Conservation (phyloP, 169 alveolate genomes). For the Cystoisospora suis region DNA sequence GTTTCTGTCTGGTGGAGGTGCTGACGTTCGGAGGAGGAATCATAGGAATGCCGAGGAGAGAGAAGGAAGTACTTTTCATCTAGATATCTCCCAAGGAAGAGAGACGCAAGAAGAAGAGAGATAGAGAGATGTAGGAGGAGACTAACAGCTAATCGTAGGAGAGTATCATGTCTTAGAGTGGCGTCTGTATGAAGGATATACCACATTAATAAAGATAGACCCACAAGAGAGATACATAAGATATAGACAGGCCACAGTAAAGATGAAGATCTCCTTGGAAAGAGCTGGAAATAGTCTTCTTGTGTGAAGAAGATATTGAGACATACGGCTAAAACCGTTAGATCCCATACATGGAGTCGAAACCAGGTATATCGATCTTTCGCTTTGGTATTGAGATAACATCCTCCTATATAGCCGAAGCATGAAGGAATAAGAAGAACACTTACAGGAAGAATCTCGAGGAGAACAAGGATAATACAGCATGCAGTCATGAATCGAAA, state of each 20-base stretch:
- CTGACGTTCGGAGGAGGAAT: not conserved
- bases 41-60: no score
- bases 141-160: not conserved
- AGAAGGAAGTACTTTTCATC: no score
- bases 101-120: not conserved
- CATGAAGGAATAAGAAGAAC: not conserved
- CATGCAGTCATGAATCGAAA: conserved; percentile 26
- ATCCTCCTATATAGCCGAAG: conserved; percentile 27
- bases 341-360: conserved; percentile 53
- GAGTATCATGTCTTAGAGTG: conserved; percentile 8
- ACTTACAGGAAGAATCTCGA: conserved; percentile 1
- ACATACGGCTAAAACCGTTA: conserved; percentile 8
- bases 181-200: not conserved
- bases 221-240: not conserved
- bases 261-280: no score
- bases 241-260: conserved; percentile 7
- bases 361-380: conserved; percentile 54
- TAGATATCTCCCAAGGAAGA: not conserved
- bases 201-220: not conserved
- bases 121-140: conserved; percentile 17
- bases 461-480: conserved; percentile 12
- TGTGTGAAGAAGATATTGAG: not conserved
- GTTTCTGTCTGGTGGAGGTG: not conserved
- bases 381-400: not conserved
- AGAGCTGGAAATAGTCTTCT: no score